These are phyloP conservation scores for Solanum hybrid DNA, from an alignment of 305 asterid genomes.

Conservation along the genomic window DNA sequence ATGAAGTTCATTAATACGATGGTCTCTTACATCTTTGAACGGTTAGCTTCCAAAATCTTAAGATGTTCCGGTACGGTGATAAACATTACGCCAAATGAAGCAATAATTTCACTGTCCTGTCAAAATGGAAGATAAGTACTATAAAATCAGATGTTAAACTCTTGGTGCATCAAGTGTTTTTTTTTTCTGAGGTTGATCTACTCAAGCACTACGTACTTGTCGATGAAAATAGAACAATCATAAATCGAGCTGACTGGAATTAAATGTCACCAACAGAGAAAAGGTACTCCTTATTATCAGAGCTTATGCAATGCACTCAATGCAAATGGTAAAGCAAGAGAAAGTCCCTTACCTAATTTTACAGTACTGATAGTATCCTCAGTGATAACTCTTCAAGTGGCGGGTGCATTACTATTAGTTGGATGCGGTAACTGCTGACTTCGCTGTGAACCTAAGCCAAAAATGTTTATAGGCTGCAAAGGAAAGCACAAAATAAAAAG, in stretches of 20 bases:
- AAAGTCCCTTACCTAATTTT: neutral
- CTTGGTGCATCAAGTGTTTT: neutral
- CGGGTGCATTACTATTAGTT: slow-evolving; percentile 25
- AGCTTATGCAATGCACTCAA: neutral
- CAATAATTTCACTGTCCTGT: neutral
- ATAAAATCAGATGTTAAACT: neutral
- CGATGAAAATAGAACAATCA: neutral
- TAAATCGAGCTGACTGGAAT: neutral
- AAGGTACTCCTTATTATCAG: neutral
- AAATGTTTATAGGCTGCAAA: slow-evolving; percentile 48
- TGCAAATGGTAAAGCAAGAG: neutral
- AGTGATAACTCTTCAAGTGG: neutral
- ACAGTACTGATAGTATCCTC: neutral
- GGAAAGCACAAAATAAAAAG: neutral
- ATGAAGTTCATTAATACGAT: neutral
- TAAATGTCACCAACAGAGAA: neutral
- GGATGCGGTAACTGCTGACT: slow-evolving; percentile 26
- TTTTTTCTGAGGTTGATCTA: neutral
- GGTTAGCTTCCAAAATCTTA: neutral
- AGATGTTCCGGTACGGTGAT: neutral
- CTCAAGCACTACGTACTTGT: neutral
- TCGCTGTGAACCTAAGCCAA: slow-evolving; percentile 42
- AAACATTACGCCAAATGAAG: neutral
- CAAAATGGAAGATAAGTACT: neutral
- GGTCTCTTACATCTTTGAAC: neutral